Base-by-base conservation (phyloP, 495 filamentous ascomycete species). In the Penicillium coffeae region DNA sequence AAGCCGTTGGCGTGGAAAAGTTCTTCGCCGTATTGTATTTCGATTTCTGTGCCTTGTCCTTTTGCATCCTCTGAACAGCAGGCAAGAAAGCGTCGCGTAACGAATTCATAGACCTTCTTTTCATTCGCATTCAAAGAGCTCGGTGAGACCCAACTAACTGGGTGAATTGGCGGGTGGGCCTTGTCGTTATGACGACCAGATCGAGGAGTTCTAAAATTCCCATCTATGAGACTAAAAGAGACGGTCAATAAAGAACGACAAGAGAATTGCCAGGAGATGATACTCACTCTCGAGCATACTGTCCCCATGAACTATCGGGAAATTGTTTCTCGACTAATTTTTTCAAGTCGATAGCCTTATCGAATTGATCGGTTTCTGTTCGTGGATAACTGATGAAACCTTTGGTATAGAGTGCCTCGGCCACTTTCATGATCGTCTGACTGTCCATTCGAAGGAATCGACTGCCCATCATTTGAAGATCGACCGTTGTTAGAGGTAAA, bases 331-430 rank as follows among this genome's bases (percentile, higher is more conserved):
- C 80, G 3, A 96, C 75, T 9, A 98, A 69, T 15, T 78, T 82
- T 39, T 77, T 82, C 7, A 98, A 76, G 65, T 97, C 85, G 65
- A 97, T 97, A 13, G 74, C 92, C 56, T 82, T 80, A 59, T 96
- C 90, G 63, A 98, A 98, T 21, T 93, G 87, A 64, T 98, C 94
- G 0, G 93, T 98, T 70, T 98, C 93, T 3, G 93, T 98, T 54
- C 93, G 81, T 5, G 93, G 93, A 63, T 98, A 98, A 67, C 88
- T 94, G 67, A 97, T 96, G 71, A 88, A 97, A 0, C 93, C 93
- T 59, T 89, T 90, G 18, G 85, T 89, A 69, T 98, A 98, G 3
- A 98, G 77, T n/a, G 71, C 71, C 67, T 98, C 93, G 22, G 93
- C 93, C 20, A 86, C 79, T 54, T 82, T 85, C 90, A 98, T 95